Evolutionary conservation across 1,284 basidiomycete genomes (phyloP), one percentile per base, ranked within the genome.

Genomic region (Apiotrichum sp.): DNA sequence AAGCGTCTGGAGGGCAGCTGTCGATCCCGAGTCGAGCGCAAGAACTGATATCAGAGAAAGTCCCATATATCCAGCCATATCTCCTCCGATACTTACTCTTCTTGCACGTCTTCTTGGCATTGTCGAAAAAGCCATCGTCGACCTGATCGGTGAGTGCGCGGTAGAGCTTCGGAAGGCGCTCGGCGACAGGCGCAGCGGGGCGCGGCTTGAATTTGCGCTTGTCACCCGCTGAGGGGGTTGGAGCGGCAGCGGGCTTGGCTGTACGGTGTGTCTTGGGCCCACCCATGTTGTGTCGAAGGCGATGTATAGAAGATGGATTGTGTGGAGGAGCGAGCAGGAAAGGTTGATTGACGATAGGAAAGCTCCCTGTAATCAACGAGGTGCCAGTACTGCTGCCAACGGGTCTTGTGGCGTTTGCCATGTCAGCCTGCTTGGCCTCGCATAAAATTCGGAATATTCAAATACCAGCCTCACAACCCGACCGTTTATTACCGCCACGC

Each of bases 61-160:
- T 13, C 16, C 16, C 33, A 2, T 32, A n/a, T 29, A n/a, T 6
- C 31, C 1, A 3, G 3, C 5, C 56, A 81, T 83, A 63, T 22
- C 22, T 22, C 22, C 22, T 22, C 22, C 22, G 22, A 22, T 22
- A 22, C 22, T 22, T 67, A 88, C 89, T 87, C 78, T 89, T 89
- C 77, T 89, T 86, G 79, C 88, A 91, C 59, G 89, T 91, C 81
- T 86, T 89, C 69, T 89, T 81, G 34, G 88, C 88, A 70, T 87
- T 89, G 55, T 78, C 77, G 70, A 87, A 86, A 74, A 89, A 84
- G 3, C 86, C 86, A 36, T 87, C 87, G 63, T 92, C 87, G 65
- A 91, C 84, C 70, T 92, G 89, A 22, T 88, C 86, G 68, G 84
- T 85, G 22, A 93, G 77, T 48, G 87, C 87, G 52, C 82, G 83